These are phyloP conservation scores for Botrytis cinerea DNA, from an alignment of 2,329 filamentous ascomycete species.

Conservation along the genomic window DNA sequence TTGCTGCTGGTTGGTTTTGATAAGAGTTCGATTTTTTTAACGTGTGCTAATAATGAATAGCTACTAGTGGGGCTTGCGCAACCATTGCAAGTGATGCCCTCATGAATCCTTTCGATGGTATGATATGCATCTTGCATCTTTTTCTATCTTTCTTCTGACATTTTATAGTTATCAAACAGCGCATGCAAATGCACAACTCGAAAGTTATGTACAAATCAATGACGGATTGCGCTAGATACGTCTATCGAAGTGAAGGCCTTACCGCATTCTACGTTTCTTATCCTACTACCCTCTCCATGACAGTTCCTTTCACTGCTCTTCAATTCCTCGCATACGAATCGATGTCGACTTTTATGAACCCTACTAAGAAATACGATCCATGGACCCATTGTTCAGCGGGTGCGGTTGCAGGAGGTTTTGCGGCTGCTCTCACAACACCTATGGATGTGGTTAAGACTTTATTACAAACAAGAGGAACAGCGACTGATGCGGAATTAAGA, in stretches of 20 bases:
- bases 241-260: slow-evolving; percentile 85
- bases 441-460: slow-evolving; percentile 99
- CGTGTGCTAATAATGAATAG: slow-evolving; percentile 54
- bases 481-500: slow-evolving; percentile 69
- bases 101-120: slow-evolving; percentile 99
- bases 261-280: slow-evolving; percentile 98
- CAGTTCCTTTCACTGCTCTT: slow-evolving; percentile 93
- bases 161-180: slow-evolving; percentile 88
- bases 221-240: slow-evolving; percentile 80
- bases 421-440: slow-evolving; percentile 90
- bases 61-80: slow-evolving; percentile 87
- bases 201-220: slow-evolving; percentile 82
- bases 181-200: slow-evolving; percentile 98
- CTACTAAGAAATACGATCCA: slow-evolving; percentile 81
- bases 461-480: slow-evolving; percentile 87
- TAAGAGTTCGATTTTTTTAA: slow-evolving; percentile 12
- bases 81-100: slow-evolving; percentile 97
- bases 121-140: neutral
- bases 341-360: slow-evolving; percentile 91
- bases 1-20: slow-evolving; percentile 75
- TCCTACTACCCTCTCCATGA: slow-evolving; percentile 97
- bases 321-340: slow-evolving; percentile 99
- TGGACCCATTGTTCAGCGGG: slow-evolving; percentile 92
- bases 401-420: slow-evolving; percentile 88
- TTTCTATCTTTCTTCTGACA: slow-evolving; percentile 27